Conservation (phyloP, 345 rosid species). For the Arabidopsis arenosa region DNA sequence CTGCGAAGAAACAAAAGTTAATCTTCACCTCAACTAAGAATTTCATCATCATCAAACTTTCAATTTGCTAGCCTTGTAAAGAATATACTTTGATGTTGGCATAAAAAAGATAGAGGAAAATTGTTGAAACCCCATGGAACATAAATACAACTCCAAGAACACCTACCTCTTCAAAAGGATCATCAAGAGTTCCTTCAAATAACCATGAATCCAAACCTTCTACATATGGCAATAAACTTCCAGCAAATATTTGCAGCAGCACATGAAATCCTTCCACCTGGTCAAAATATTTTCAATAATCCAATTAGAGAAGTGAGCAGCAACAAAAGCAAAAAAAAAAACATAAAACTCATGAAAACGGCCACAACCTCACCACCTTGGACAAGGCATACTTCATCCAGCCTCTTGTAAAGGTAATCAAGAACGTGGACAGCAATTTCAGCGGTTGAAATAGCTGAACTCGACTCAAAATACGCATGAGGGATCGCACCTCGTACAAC, state of each 20-base stretch:
- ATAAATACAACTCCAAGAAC: conserved; percentile 20
- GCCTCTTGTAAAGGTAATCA: conserved; percentile 74
- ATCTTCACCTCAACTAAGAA: conserved; percentile 18
- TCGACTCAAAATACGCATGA: conserved; percentile 55
- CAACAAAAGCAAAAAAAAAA: conserved; percentile 25
- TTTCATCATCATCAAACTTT: conserved; percentile 8
- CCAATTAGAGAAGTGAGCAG: conserved; percentile 22
- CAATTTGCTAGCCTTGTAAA: conserved; percentile 14
- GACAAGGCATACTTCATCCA: conserved; percentile 83
- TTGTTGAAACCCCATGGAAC: conserved; percentile 18
- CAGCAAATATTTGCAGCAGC: conserved; percentile 82
- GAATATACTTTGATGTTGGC: neutral
- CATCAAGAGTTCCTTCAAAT: conserved; percentile 86
- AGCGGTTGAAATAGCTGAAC: conserved; percentile 59
- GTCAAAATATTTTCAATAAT: conserved; percentile 42
- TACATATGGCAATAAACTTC: conserved; percentile 75
- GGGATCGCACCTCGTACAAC: conserved; percentile 78
- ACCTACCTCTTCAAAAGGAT: conserved; percentile 92
- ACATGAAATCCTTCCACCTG: conserved; percentile 84
- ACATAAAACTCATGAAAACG: conserved; percentile 4
- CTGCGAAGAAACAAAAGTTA: conserved; percentile 48
- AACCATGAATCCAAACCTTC: conserved; percentile 91
- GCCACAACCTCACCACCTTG: conserved; percentile 93
- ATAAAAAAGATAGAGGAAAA: conserved; percentile 19
- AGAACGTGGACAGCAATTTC: conserved; percentile 72